Base-by-base conservation (phyloP, 179 eudicot genomes). In the Silene vulgaris region DNA sequence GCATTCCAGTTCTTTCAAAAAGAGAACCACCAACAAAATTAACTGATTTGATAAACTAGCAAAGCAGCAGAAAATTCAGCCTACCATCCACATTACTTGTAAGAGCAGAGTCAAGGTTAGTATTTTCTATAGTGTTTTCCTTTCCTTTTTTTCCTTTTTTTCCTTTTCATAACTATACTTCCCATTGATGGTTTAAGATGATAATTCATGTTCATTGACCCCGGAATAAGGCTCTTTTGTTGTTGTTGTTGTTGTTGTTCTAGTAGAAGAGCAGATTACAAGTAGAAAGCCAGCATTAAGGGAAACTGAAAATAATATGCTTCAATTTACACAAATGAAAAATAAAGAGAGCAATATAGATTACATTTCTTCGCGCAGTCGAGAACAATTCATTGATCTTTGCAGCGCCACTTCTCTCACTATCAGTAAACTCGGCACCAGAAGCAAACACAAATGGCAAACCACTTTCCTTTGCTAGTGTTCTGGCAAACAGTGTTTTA, bases 371-470 rank as follows among this genome's bases (percentile, higher is more conserved):
- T 82, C 97, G 87, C 23, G 98, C 98, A 63, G 85, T 75, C 13
- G 91, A 78, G 82, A 93, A 93, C 89, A 93, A 74, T 65, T 91
- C 89, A 72, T 89, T 91, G 77, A 93, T 91, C 84, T 88, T 87
- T 67, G 91, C 93, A 79, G 89, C 90, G 65, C 98, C 98, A 83
- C 97, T 89, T 87, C 81, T 89, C 87, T 93, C 96, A 61, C 92
- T 93, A 84, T 93, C 98, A 56, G 91, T 88, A 78, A 93, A 93
- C 89, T 93, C 98, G 28, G 98, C 98, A 81, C 95, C 98, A 75
- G 98, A 93, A 77, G 98, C 98, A 79, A 89, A 93, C 45, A 93
- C 96, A 79, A 93, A 91, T 40, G 98, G 98, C 88, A 93, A 75
- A 74, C 98, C 98, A 84, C 98, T 87, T 85, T 91, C 85, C 76